These are phyloP conservation scores for Cladosporium cucumerinum DNA, from an alignment of 2,329 filamentous ascomycete species.

Conservation along the genomic window DNA sequence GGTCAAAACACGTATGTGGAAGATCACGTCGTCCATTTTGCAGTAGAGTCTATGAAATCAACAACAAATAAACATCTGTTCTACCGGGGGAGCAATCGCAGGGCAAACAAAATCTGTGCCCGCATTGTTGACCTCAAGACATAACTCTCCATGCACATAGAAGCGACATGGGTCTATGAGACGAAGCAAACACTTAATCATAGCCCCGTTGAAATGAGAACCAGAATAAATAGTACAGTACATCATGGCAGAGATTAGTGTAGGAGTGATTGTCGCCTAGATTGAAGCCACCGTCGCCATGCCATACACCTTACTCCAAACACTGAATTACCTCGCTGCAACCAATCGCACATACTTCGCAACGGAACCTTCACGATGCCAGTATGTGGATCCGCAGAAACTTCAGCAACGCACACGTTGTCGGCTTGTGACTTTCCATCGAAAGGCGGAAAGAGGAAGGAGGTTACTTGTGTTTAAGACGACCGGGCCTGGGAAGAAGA, in stretches of 20 bases:
- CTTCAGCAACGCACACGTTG: background rate
- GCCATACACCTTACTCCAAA: conserved; percentile 11
- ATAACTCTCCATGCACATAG: background rate
- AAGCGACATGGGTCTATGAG: background rate
- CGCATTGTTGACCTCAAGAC: background rate
- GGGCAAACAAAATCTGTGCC: background rate
- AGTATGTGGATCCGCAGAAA: background rate
- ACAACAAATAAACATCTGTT: too few relatives aligned
- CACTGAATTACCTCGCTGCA: background rate
- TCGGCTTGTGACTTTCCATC: background rate
- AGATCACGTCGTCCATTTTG: too few relatives aligned
- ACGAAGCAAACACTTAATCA: background rate
- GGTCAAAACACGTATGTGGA: too few relatives aligned
- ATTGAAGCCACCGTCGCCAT: background rate
- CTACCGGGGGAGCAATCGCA: too few relatives aligned
- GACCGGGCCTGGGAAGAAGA: background rate
- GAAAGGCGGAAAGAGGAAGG: background rate
- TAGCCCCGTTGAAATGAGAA: too few relatives aligned
- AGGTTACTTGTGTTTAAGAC: conserved; percentile 2
- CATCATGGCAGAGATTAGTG: too few relatives aligned
- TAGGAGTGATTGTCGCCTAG: too few relatives aligned
- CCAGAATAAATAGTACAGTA: background rate
- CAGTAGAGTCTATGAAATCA: too few relatives aligned
- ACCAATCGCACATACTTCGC: background rate
- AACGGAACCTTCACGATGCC: background rate